Base-by-base conservation (phyloP, 257 asterid species). In the Haberlea rhodopensis region DNA sequence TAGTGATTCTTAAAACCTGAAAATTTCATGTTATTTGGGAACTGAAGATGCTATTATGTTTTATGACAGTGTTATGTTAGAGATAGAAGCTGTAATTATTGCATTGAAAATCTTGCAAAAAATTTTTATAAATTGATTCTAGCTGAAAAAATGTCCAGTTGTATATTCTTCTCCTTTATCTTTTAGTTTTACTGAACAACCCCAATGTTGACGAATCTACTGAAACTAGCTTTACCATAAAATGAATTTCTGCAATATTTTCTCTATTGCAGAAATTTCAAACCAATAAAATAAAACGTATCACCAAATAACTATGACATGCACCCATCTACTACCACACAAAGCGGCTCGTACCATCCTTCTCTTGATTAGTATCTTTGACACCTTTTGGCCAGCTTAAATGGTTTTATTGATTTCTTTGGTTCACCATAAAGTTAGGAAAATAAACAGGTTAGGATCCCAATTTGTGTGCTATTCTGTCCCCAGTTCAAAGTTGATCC, bases 41-140 rank as follows among this genome's bases (percentile, higher is more conserved):
- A n/a, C 55, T 49, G 20, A 49, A 24, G 15, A 11, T 18, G 1
- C 1, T 49, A 7, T 19, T 5, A 1, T 29, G 9, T 58, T 49
- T 18, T n/a, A 13, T n/a, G 58, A 25, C 4, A 23, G 4, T 53
- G 21, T 18, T 63, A 18, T 27, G 49, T 57, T 10, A 27, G 27
- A 34, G 49, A 32, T 58, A 6, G 34, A 57, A 71, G 23, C 63
- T 34, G 51, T 46, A 15, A 46, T 63, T 43, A 24, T 20, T 9
- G 67, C 49, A 34, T 63, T 67, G 34, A 67, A 66, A 53, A 49
- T 32, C 37, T 63, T 46, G 32, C 71, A 16, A 52, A 52, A 51
- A 51, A n/a, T 45, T 18, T 49, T 62, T 32, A 20, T 10, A 52
- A 53, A 32, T 54, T 18, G n/a, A n/a, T n/a, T n/a, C n/a, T n/a